phyloP scores from a whole-genome alignment of 2,329 filamentous ascomycete species.

The Talaromyces sp. region DNA sequence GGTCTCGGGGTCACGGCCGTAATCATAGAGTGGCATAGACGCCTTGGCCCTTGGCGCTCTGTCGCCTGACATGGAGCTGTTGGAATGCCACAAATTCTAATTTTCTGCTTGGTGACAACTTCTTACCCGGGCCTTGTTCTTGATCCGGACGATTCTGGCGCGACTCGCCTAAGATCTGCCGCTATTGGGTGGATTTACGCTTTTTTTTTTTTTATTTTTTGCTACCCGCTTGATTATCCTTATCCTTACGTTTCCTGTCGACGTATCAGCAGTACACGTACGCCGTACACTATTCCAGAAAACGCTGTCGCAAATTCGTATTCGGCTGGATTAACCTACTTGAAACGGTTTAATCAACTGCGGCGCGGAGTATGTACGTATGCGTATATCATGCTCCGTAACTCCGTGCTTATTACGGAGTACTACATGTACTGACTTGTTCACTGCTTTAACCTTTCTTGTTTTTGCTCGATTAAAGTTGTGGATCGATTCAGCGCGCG shows the following conservation, averaged over 20 bases:
- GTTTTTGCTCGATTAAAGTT: slow-evolving; percentile 7
- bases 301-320: background rate
- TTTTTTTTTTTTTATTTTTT: background rate
- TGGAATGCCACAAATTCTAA: background rate
- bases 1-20: background rate
- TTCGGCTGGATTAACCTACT: background rate
- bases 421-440: background rate
- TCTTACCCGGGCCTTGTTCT: background rate
- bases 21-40: background rate
- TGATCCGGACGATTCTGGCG: background rate
- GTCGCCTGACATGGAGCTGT: background rate
- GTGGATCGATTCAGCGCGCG: background rate
- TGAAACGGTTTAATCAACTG: background rate
- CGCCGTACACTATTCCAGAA: background rate
- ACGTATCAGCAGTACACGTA: background rate
- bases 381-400: background rate
- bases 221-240: background rate
- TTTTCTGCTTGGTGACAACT: background rate
- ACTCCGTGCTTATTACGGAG: background rate
- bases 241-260: background rate
- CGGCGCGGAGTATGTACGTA: background rate
- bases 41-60: slow-evolving; percentile 6
- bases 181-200: slow-evolving; percentile 6
- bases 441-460: background rate
- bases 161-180: slow-evolving; percentile 10